Evolutionary conservation across 257 asterid genomes (phyloP).

Genomic region (Solanum habrochaites): DNA sequence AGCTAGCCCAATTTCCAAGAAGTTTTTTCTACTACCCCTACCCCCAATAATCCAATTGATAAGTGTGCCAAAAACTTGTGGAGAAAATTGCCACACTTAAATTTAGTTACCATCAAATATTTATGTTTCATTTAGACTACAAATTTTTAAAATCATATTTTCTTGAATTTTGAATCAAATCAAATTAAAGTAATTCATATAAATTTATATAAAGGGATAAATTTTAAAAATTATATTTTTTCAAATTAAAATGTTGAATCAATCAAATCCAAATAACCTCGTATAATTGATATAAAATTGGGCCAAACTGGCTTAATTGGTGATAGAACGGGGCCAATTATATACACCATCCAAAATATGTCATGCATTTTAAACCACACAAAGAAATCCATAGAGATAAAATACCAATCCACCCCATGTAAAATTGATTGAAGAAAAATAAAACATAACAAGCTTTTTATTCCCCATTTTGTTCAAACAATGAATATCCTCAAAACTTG

Average conservation of each 20-base stretch:
- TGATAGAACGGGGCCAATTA: neutral
- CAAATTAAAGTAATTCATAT: too few relatives aligned
- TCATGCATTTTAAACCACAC: neutral
- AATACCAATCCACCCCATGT: neutral
- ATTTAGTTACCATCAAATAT: too few relatives aligned
- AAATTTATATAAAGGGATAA: too few relatives aligned
- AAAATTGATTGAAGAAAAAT: neutral
- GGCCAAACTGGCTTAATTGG: neutral
- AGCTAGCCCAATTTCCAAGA: neutral
- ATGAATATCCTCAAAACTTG: neutral
- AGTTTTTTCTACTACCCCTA: neutral
- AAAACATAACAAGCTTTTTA: neutral
- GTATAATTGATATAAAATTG: accelerated
- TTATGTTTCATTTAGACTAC: neutral
- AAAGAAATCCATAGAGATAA: neutral
- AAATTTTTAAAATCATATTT: too few relatives aligned
- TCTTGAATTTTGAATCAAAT: too few relatives aligned
- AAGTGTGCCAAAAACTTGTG: neutral
- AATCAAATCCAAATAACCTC: too few relatives aligned
- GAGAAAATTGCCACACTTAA: neutral
- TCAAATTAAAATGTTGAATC: accelerated
- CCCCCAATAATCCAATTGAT: neutral
- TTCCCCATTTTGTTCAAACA: neutral
- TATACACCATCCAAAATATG: neutral
- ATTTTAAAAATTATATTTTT: accelerated